These are phyloP conservation scores for Ceratocystis harringtonii DNA, from an alignment of 2,329 filamentous ascomycete genomes.

Conservation along the genomic window DNA sequence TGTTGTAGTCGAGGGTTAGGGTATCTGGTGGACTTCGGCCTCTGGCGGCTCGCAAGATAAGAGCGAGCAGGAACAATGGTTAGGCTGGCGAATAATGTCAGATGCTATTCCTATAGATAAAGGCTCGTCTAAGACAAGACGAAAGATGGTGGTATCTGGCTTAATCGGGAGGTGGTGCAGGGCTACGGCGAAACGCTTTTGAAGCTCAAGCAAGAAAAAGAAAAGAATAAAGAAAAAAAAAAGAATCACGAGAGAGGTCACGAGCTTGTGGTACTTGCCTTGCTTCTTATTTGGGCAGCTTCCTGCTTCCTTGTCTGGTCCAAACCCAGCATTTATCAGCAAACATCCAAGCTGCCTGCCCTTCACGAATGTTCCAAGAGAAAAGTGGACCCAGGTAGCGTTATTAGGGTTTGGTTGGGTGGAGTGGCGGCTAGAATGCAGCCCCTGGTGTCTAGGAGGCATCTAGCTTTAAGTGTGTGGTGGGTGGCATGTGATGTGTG, in stretches of 20 bases:
- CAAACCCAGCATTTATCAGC: neutral
- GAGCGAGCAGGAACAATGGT: neutral
- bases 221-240: neutral
- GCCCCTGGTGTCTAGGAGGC: neutral
- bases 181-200: neutral
- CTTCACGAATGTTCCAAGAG: neutral
- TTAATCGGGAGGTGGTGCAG: neutral
- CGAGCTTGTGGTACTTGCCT: neutral
- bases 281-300: neutral
- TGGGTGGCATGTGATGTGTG: slow-evolving; percentile 12
- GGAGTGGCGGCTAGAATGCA: neutral
- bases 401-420: neutral
- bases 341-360: neutral
- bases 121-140: neutral
- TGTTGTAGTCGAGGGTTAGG: neutral
- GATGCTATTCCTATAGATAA: too few species aligned
- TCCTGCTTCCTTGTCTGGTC: neutral
- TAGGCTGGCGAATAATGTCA: too few species aligned
- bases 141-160: neutral
- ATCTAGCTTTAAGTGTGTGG: neutral
- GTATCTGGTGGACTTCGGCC: neutral
- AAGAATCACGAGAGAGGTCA: neutral
- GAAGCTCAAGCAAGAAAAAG: neutral
- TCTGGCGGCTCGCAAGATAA: neutral
- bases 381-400: neutral